Evolutionary conservation across 2,329 filamentous ascomycete genomes (phyloP), one percentile per base, ranked within the genome.

Genomic region (Aspergillus tanneri): DNA sequence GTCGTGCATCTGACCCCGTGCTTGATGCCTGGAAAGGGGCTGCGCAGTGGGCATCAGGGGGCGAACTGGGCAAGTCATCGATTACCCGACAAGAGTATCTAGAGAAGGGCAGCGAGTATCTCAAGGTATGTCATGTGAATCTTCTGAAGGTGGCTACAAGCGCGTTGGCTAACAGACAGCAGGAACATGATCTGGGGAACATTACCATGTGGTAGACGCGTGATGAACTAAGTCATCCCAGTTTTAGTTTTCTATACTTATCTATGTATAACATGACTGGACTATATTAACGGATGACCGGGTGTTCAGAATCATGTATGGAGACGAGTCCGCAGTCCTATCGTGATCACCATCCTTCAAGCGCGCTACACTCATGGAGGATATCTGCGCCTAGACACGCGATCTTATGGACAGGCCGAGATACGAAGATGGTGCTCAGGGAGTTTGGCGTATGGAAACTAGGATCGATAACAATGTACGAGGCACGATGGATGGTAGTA

Each of bases 11-110:
- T 47, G 85, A 97, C 66, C 82, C 88, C 2, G 67, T 93, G 21
- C 74, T 95, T 27, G 93, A 99, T 77, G 88, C 92, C 3, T 99
- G 93, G 93, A 88, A 81, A 69, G 93, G 93, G 6, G 93, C 93
- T 1, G 92, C 93, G 10, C 78, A 82, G 53, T 99, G 93, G 92
- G 87, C 86, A 30, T 70, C 65, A 12, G 61, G 67, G 11, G 77
- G 77, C 16, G 74, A 78, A 43, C 84, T 84, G 72, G 82, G 78
- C 65, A 70, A 74, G 27, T 83, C 83, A 4, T 86, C 83, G 52
- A 80, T 99, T 34, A 87, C 85, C 2, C 83, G 81, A 60, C 86
- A 86, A 57, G 93, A 97, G 71, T 99, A 90, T 72, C 69, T 82
- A 59, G 93, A 99, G 76, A 96, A 95, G 77, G 93, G 93, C 1